A percentile compares a stretch with the other conserved stretches of the same genome.
These are phyloP conservation scores for Fragilaria crotonensis DNA, from an alignment of 108 stramenopile species.

Conservation along the genomic window DNA sequence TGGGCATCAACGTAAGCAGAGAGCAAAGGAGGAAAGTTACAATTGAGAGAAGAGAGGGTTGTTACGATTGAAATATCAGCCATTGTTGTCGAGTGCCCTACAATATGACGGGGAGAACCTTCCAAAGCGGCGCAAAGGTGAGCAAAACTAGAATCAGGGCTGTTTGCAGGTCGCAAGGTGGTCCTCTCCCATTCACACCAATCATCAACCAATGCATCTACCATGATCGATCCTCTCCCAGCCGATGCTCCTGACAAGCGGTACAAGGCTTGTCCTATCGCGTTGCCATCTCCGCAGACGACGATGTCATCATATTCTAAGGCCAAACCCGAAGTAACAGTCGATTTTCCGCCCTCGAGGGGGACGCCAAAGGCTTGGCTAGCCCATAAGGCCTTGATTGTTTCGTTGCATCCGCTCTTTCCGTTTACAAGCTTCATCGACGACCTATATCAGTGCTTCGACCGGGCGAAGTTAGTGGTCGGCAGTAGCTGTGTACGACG, in stretches of 20 bases:
- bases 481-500: no score
- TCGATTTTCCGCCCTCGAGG: slow-evolving; percentile 22
- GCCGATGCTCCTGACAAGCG: slow-evolving; percentile 10
- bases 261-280: slow-evolving; percentile 60
- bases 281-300: slow-evolving; percentile 72
- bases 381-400: slow-evolving; percentile 67
- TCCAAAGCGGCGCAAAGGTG: slow-evolving; percentile 16
- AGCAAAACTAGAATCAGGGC: not conserved
- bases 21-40: slow-evolving; percentile 14
- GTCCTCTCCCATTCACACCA: slow-evolving; percentile 78
- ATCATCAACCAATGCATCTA: slow-evolving; percentile 43
- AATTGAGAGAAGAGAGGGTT: slow-evolving; percentile 24
- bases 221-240: slow-evolving; percentile 5
- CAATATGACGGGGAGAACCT: slow-evolving; percentile 25
- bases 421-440: not conserved
- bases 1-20: slow-evolving; percentile 40
- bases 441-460: no score
- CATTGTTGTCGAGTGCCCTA: slow-evolving; percentile 31
- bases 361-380: slow-evolving; percentile 38
- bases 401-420: slow-evolving; percentile 9
- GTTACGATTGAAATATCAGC: slow-evolving; percentile 67
- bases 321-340: slow-evolving; percentile 31
- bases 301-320: slow-evolving; percentile 34
- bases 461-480: no score
- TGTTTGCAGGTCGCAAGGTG: slow-evolving; percentile 30